Evolutionary conservation across 208 protist genomes (phyloP).

Genomic region (Leishmania aethiopica): DNA sequence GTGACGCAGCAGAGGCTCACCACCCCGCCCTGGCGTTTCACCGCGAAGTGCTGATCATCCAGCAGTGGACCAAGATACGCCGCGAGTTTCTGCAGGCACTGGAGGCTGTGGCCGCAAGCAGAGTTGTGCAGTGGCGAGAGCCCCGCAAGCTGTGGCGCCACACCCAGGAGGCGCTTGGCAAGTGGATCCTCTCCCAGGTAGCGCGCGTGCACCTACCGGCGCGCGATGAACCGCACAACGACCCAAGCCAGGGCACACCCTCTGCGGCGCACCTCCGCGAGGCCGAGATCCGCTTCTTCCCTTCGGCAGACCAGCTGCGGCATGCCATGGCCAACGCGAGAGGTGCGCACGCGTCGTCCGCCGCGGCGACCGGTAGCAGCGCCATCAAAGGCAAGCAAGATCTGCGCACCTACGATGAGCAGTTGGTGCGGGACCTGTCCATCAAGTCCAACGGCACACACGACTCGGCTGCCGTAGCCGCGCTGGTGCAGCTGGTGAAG

Average conservation of each 20-base stretch:
- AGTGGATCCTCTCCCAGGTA: constrained; percentile 88
- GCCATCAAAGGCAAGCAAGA: not conserved
- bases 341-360: not conserved
- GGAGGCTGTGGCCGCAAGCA: constrained; percentile 22
- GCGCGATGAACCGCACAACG: not conserved
- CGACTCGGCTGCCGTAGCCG: constrained; percentile 35
- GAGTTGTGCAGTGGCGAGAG: constrained; percentile 55
- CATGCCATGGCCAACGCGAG: not conserved
- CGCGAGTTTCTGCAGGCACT: constrained; percentile 69
- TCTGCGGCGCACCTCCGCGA: constrained; percentile 16
- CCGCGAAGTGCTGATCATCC: constrained; percentile 73
- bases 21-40: constrained; percentile 81
- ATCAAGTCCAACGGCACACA: constrained; percentile 69
- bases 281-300: constrained; percentile 45
- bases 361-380: not conserved
- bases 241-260: not conserved
- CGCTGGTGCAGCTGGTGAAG: constrained; percentile 40
- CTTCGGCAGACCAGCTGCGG: constrained; percentile 28
- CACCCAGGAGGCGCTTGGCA: constrained; percentile 84
- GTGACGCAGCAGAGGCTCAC: constrained; percentile 31
- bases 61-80: constrained; percentile 73
- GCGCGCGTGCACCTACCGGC: constrained; percentile 47
- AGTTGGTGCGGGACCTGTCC: constrained; percentile 83
- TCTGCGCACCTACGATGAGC: constrained; percentile 68
- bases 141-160: constrained; percentile 86